Evolutionary conservation across 2,329 filamentous ascomycete species (phyloP).

Genomic region (Escovopsis sp.): DNA sequence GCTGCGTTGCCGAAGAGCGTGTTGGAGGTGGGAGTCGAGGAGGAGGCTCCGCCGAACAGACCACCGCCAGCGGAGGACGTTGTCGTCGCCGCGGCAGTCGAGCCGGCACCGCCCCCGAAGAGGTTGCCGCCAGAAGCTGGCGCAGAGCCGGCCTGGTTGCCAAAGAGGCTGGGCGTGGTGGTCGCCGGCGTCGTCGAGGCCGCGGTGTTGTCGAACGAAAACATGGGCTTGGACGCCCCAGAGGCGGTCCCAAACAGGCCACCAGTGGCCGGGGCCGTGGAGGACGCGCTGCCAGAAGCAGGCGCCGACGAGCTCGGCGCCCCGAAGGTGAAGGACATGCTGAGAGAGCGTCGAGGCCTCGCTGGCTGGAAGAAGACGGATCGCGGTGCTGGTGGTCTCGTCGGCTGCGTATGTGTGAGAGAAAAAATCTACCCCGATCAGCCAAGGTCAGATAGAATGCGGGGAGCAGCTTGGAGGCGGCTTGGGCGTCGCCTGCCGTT

Average conservation of each 20-base stretch:
- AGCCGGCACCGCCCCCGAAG: slow-evolving; percentile 11
- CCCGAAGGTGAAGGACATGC: slow-evolving; percentile 27
- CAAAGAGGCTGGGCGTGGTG: slow-evolving; percentile 16
- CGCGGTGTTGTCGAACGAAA: slow-evolving; percentile 25
- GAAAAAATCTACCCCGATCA: no score
- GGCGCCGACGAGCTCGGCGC: slow-evolving; percentile 18
- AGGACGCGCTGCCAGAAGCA: slow-evolving; percentile 16
- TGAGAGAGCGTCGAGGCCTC: not conserved
- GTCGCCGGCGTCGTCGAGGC: slow-evolving; percentile 14
- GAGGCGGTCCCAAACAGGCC: slow-evolving; percentile 24
- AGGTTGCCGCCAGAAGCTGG: slow-evolving; percentile 14
- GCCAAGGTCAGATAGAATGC: not conserved
- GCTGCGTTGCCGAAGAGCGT: slow-evolving; percentile 19
- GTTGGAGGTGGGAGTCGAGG: slow-evolving; percentile 15
- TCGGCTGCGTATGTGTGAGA: not conserved
- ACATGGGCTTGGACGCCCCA: slow-evolving; percentile 16
- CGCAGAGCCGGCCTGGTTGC: slow-evolving; percentile 15
- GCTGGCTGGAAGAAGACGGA: not conserved
- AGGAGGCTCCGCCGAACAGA: slow-evolving; percentile 12
- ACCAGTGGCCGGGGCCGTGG: slow-evolving; percentile 24
- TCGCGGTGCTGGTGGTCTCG: slow-evolving; percentile 1
- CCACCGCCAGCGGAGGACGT: slow-evolving; percentile 11
- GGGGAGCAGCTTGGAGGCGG: not conserved
- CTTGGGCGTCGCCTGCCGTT: not conserved
- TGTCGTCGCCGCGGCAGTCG: slow-evolving; percentile 16